phyloP scores from a whole-genome alignment of 306 rosid species.

The Lathyrus oleraceus region DNA sequence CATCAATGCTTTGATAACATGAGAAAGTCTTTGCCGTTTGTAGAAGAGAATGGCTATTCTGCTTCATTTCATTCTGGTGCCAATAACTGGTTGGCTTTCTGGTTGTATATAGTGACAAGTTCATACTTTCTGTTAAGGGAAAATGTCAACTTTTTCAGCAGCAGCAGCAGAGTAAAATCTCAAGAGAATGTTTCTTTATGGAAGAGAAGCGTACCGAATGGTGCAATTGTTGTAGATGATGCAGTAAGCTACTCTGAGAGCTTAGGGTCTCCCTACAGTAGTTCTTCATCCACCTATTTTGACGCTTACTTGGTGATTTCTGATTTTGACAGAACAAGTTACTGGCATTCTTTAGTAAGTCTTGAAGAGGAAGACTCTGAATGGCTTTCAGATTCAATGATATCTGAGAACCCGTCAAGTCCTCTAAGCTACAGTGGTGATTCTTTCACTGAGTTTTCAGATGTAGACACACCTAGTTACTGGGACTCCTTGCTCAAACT shows the following conservation, averaged over 20 bases:
- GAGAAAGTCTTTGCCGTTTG: constrained; percentile 2
- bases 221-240: constrained; percentile 15
- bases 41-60: constrained; percentile 6
- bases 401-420: constrained; percentile 29
- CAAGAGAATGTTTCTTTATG: constrained; percentile 12
- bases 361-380: constrained; percentile 48
- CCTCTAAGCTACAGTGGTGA: constrained; percentile 33
- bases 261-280: not conserved
- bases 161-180: not conserved
- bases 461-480: constrained; percentile 23
- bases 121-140: constrained; percentile 27
- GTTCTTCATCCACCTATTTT: constrained; percentile 21
- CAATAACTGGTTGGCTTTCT: constrained; percentile 34
- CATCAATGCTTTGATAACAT: not conserved
- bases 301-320: constrained; percentile 29
- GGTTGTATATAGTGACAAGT: constrained; percentile 37
- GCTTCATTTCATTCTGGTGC: constrained; percentile 18
- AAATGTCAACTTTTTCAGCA: not conserved
- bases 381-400: constrained; percentile 43
- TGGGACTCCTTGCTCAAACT: constrained; percentile 45
- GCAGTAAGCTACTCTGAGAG: constrained; percentile 11
- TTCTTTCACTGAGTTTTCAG: constrained; percentile 29
- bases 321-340: constrained; percentile 37
- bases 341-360: constrained; percentile 42
- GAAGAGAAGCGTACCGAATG: not conserved